phyloP scores from a whole-genome alignment of 257 asterid species.

The Solanum sitiens region DNA sequence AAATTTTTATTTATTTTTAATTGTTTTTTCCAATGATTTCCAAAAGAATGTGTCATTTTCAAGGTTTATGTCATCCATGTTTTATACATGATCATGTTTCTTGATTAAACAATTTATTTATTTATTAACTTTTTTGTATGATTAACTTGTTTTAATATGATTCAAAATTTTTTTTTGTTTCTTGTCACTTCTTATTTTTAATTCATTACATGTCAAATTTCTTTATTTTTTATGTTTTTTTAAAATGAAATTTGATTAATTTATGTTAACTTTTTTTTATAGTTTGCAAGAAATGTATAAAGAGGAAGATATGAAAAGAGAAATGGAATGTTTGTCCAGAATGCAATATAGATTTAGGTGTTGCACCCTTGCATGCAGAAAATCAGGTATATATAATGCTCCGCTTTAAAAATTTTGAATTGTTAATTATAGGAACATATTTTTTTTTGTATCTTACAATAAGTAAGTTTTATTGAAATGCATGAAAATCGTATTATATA shows the following conservation, averaged over 20 bases:
- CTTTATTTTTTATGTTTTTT: background rate
- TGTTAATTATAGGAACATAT: background rate
- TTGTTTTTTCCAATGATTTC: background rate
- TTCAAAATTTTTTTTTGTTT: background rate
- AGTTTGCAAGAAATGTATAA: slow-evolving; percentile 66
- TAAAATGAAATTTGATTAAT: background rate
- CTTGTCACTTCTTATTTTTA: background rate
- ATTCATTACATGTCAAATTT: background rate
- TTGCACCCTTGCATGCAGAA: slow-evolving; percentile 50
- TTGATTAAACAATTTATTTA: background rate
- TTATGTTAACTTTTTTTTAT: background rate
- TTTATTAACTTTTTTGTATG: background rate
- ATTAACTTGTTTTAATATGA: background rate
- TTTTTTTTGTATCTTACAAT: background rate
- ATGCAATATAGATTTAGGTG: slow-evolving; percentile 45
- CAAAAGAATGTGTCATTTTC: background rate
- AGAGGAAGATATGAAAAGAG: slow-evolving; percentile 30
- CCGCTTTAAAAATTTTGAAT: background rate
- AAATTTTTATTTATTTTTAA: too few relatives aligned
- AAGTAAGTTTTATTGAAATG: background rate
- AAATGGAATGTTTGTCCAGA: slow-evolving; percentile 35
- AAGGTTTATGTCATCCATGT: background rate
- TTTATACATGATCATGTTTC: background rate
- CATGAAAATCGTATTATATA: background rate
- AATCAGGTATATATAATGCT: slow-evolving; percentile 25